These are phyloP conservation scores for Malus hybrid DNA, from an alignment of 331 rosid genomes.

Conservation along the genomic window DNA sequence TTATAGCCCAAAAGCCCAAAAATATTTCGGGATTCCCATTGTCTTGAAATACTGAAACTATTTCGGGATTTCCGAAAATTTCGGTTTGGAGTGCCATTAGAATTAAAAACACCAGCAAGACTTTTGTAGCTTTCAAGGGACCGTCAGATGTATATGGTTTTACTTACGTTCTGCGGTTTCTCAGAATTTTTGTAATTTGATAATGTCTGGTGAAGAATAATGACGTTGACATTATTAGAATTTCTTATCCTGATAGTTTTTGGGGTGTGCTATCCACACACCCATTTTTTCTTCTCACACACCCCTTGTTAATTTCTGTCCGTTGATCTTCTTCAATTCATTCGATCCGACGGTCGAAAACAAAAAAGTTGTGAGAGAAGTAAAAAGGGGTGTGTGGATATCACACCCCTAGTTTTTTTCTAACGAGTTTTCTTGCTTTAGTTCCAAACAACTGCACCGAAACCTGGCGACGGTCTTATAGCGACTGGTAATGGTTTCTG, in stretches of 20 bases:
- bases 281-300: too few species aligned
- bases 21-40: too few species aligned
- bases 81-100: conserved; percentile 78
- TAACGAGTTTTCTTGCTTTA: conserved; percentile 22
- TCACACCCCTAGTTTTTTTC: not conserved
- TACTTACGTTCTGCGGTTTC: not conserved
- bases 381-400: too few species aligned
- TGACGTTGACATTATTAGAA: not conserved
- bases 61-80: too few species aligned
- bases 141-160: not conserved
- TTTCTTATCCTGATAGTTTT: not conserved
- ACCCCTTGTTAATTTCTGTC: too few species aligned
- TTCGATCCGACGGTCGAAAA: too few species aligned
- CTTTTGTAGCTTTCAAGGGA: conserved; percentile 88
- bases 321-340: too few species aligned
- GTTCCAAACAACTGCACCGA: conserved; percentile 95
- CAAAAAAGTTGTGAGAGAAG: too few species aligned
- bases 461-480: conserved; percentile 82
- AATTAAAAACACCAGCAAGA: conserved; percentile 80
- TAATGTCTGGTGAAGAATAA: not conserved
- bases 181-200: not conserved
- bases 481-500: conserved; percentile 56
- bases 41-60: too few species aligned
- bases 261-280: too few species aligned
- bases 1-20: too few species aligned